Base-by-base conservation (phyloP, 148 eudicot genomes). In the Rhododendron vialii region DNA sequence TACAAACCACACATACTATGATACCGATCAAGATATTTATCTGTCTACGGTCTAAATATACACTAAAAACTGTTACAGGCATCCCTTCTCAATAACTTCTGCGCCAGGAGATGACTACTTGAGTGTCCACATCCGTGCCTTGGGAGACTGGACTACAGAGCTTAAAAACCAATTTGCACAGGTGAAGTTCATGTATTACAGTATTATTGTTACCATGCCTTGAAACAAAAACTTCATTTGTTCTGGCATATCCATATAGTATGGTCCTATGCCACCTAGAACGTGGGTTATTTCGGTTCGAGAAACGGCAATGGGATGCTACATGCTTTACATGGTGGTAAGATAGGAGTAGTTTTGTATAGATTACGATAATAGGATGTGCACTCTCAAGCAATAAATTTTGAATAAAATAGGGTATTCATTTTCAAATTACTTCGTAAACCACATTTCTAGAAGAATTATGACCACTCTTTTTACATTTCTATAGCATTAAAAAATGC, bases 41-140 rank as follows among this genome's bases (percentile, higher is more conserved):
- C 51, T 61, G 51, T 38, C 14, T 45, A 17, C 33, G 30, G 43
- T 74, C 38, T 74, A 28, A 74, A 82, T n/a, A 41, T 28, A 17
- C 15, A 48, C 11, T 81, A 10, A 55, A 81, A 26, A 43, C 18
- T 88, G 65, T 86, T 65, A 55, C 88, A 96, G 98, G 98, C 98
- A 96, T 91, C 98, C 98, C 50, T 96, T 96, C 88, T 93, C 99
- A 41, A 97, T 95, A 83, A 97, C 98, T 87, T 97, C 99, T 85
- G 99, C 98, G 15, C 99, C 99, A 2, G 95, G 88, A 84, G 99
- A 97, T 85, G 91, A 92, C 87, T 97, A 95, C 90, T 83, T 97
- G 82, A 97, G 98, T 84, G 93, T 97, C 73, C 99, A 97, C 85
- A 95, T 95, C 73, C 93, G 98, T 80, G 83, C 98, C 41, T 86